Conservation (phyloP, 2,329 filamentous ascomycete genomes). For the Fusarium stilboides region DNA sequence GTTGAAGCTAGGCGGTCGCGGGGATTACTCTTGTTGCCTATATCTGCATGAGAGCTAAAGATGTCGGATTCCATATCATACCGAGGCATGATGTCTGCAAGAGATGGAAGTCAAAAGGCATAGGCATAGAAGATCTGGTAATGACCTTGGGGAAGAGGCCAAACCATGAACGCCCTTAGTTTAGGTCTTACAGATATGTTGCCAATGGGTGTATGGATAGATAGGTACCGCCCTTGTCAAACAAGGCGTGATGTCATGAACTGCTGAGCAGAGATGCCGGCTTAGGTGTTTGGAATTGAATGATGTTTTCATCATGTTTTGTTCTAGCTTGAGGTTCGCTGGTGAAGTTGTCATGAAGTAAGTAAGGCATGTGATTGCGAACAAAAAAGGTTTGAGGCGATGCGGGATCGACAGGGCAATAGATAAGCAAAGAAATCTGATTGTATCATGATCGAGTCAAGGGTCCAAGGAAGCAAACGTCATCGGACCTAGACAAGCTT, state of each 20-base stretch:
- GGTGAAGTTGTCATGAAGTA: not conserved
- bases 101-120: slow-evolving; percentile 9
- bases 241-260: slow-evolving; percentile 10
- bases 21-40: not conserved
- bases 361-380: too few species aligned
- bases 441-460: slow-evolving; percentile 5
- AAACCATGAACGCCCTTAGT: not conserved
- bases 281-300: slow-evolving; percentile 34
- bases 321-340: not conserved
- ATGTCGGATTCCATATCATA: slow-evolving; percentile 4
- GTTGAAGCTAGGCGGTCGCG: not conserved
- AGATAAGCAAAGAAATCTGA: not conserved
- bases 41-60: not conserved
- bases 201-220: slow-evolving; percentile 1
- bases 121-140: not conserved
- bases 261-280: slow-evolving; percentile 20
- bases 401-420: slow-evolving; percentile 18
- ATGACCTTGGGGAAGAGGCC: not conserved
- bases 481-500: slow-evolving; percentile 28
- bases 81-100: slow-evolving; percentile 13
- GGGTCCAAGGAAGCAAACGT: slow-evolving; percentile 30
- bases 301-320: not conserved
- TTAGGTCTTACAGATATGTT: not conserved
- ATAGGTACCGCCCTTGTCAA: slow-evolving; percentile 1
- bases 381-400: slow-evolving; percentile 2